Evolutionary conservation across 31 red algal species (phyloP).

Genomic region (Bonnemaisonia californica): DNA sequence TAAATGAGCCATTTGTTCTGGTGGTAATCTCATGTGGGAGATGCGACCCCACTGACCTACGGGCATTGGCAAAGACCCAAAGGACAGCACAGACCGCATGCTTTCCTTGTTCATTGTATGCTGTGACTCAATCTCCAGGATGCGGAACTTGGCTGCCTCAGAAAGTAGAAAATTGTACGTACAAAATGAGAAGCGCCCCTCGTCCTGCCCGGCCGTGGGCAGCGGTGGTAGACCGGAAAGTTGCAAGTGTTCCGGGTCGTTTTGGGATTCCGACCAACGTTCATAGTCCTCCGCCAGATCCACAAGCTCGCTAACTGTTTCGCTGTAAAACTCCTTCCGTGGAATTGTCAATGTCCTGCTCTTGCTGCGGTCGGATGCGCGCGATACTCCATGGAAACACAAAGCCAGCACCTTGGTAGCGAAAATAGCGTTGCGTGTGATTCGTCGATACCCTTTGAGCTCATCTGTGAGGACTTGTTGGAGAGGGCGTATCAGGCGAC

Average conservation of each 20-base stretch:
- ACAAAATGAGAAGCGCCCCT: slow-evolving; percentile 84
- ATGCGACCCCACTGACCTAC: slow-evolving; percentile 45
- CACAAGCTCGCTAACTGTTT: slow-evolving; percentile 76
- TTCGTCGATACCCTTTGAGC: slow-evolving; percentile 44
- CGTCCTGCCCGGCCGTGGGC: slow-evolving; percentile 49
- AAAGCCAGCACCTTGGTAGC: slow-evolving; percentile 73
- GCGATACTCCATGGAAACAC: slow-evolving; percentile 55
- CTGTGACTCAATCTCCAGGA: slow-evolving; percentile 77
- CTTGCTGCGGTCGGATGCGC: slow-evolving; percentile 32
- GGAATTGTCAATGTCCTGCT: slow-evolving; percentile 30
- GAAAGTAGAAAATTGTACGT: slow-evolving; percentile 80
- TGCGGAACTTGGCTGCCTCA: slow-evolving; percentile 76
- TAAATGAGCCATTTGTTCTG: slow-evolving; percentile 59
- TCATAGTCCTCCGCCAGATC: slow-evolving; percentile 88
- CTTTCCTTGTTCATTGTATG: slow-evolving; percentile 74
- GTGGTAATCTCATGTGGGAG: slow-evolving; percentile 55
- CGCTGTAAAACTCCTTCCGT: slow-evolving; percentile 84
- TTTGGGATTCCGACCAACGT: slow-evolving; percentile 58
- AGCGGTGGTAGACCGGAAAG: slow-evolving; percentile 50
- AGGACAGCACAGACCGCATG: slow-evolving; percentile 69
- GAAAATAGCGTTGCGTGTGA: slow-evolving; percentile 68
- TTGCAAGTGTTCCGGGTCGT: slow-evolving; percentile 20
- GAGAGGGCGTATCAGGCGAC: slow-evolving; percentile 71
- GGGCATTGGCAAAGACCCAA: slow-evolving; percentile 51
- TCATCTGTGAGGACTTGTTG: slow-evolving; percentile 67